These are phyloP conservation scores for Gonium pectorale DNA, from an alignment of 139 green algal genomes.

Conservation along the genomic window DNA sequence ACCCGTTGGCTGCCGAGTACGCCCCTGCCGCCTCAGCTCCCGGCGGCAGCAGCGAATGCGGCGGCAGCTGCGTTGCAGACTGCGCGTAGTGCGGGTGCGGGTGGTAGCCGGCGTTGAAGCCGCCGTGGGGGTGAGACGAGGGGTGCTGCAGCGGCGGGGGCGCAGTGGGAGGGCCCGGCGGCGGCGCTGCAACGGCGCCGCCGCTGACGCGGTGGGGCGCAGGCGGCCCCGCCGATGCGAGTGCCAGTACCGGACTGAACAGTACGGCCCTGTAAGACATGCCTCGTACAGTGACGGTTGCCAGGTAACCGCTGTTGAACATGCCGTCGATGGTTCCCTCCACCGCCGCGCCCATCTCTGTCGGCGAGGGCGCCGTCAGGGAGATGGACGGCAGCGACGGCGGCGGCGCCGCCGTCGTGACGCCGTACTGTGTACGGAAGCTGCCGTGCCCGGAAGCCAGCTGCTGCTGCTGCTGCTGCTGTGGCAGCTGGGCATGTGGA, in stretches of 20 bases:
- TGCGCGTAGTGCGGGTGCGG: no score
- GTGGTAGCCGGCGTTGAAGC: no score
- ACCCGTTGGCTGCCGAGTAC: no score
- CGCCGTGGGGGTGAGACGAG: background rate
- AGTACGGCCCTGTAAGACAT: constrained; percentile 47
- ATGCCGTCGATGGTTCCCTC: constrained; percentile 44
- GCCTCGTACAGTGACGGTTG: constrained; percentile 44
- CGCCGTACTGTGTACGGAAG: constrained; percentile 12
- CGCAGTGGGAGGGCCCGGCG: background rate
- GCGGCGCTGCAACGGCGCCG: background rate
- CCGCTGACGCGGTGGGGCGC: background rate
- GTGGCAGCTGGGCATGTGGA: background rate
- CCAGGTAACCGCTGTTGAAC: constrained; percentile 52
- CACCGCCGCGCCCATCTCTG: constrained; percentile 20
- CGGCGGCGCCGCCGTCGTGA: background rate
- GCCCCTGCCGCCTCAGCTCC: no score
- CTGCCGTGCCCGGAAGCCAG: background rate
- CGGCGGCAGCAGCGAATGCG: no score
- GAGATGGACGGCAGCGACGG: background rate
- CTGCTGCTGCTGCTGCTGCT: background rate
- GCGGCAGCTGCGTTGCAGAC: no score
- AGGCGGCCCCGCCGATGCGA: background rate
- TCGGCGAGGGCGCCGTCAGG: background rate
- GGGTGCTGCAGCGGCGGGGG: background rate
- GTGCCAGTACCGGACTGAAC: constrained; percentile 43